Conservation (phyloP, 2,329 filamentous ascomycete genomes). For the Fusarium sp. region DNA sequence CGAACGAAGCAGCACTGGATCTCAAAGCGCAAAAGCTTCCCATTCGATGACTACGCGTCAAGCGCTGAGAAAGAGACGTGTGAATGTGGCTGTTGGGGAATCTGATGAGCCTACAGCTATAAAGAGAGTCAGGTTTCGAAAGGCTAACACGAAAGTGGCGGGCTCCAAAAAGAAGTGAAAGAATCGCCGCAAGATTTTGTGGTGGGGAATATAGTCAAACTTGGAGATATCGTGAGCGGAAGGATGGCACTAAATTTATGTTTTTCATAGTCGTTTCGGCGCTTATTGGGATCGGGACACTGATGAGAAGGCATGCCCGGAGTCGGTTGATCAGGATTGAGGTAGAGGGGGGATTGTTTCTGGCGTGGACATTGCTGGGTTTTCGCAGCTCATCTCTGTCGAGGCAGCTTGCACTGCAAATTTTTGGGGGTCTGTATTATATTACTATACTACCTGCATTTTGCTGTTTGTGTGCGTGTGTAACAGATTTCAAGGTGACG, state of each 20-base stretch:
- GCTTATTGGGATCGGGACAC: slow-evolving; percentile 34
- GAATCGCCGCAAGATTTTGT: neutral
- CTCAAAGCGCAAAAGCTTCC: slow-evolving; percentile 9
- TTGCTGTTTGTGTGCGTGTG: slow-evolving; percentile 7
- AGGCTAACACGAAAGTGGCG: neutral
- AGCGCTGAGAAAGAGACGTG: slow-evolving; percentile 9
- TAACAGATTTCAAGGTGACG: neutral
- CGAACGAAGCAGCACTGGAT: neutral
- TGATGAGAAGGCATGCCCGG: slow-evolving; percentile 31
- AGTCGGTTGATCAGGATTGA: slow-evolving; percentile 24
- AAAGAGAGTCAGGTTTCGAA: slow-evolving; percentile 11
- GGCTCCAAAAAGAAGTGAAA: slow-evolving; percentile 10
- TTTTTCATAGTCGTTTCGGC: slow-evolving; percentile 30
- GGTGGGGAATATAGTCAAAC: slow-evolving; percentile 16
- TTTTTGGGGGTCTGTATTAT: slow-evolving; percentile 17
- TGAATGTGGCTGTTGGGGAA: neutral
- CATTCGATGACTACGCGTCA: slow-evolving; percentile 5
- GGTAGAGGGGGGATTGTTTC: slow-evolving; percentile 22
- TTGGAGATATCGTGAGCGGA: slow-evolving; percentile 17
- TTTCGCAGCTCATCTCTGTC: slow-evolving; percentile 1
- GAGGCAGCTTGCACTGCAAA: slow-evolving; percentile 10
- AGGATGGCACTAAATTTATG: slow-evolving; percentile 17
- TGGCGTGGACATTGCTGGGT: slow-evolving; percentile 10
- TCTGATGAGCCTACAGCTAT: slow-evolving; percentile 1
- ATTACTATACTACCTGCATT: slow-evolving; percentile 23